Conservation (phyloP, 1,139 yeast species). For the Sugiyamaella sp. region DNA sequence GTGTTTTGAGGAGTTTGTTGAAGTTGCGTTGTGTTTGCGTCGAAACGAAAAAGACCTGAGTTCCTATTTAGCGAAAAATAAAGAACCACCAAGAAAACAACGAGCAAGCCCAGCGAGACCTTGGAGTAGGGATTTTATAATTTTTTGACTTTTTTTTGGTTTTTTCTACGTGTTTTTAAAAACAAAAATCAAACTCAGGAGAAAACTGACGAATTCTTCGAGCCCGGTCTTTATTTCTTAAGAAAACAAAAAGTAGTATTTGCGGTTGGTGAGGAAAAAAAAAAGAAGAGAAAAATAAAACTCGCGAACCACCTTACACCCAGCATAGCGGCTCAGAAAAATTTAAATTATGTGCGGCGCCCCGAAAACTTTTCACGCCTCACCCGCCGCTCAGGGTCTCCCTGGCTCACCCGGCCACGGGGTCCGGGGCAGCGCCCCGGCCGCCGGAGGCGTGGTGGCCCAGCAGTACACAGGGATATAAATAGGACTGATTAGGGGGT, state of each 20-base stretch:
- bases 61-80: conserved; percentile 10
- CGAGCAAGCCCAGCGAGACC: conserved; percentile 2
- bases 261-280: conserved; percentile 6
- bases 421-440: conserved; percentile 3
- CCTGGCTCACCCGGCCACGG: background rate
- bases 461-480: no score
- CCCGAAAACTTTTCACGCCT: conserved; percentile 10
- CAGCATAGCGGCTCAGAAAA: conserved; percentile 5
- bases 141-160: conserved; percentile 30
- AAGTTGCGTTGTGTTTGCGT: background rate
- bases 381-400: conserved; percentile 8
- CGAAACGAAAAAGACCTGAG: conserved; percentile 7
- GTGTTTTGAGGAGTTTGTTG: background rate
- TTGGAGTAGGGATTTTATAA: conserved; percentile 19
- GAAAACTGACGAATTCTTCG: conserved; percentile 3
- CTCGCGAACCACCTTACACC: background rate
- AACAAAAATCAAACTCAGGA: conserved; percentile 16
- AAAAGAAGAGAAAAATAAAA: conserved; percentile 17
- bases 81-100: conserved; percentile 3
- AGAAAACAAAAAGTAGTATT: conserved; percentile 8
- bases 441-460: conserved; percentile 1
- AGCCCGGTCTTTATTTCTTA: conserved; percentile 14
- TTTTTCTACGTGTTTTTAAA: conserved; percentile 22
- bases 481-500: no score
- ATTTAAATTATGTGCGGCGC: conserved; percentile 15